These are phyloP conservation scores for Emericellopsis terricola DNA, from an alignment of 495 filamentous ascomycete genomes.

Conservation along the genomic window DNA sequence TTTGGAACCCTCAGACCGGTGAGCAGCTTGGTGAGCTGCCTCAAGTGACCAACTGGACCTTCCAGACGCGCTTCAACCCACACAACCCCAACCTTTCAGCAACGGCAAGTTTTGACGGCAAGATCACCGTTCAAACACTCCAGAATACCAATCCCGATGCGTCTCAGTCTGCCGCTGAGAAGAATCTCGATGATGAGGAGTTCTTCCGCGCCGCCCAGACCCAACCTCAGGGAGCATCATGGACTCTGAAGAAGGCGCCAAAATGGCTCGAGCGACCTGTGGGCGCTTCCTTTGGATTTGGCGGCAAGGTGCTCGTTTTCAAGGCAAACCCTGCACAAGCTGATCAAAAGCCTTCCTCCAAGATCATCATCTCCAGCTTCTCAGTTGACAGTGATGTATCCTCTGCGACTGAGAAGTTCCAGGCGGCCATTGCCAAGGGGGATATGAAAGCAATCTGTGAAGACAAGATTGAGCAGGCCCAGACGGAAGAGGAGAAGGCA, in stretches of 20 bases:
- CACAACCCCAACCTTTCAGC: slow-evolving; percentile 80
- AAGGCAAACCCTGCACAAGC: slow-evolving; percentile 34
- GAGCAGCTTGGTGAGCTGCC: slow-evolving; percentile 81
- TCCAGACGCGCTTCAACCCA: slow-evolving; percentile 88
- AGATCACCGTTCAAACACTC: slow-evolving; percentile 78
- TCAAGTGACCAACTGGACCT: slow-evolving; percentile 96
- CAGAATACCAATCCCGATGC: slow-evolving; percentile 69
- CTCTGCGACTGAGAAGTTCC: slow-evolving; percentile 69
- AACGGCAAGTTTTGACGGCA: slow-evolving; percentile 92
- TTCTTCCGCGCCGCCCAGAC: slow-evolving; percentile 91
- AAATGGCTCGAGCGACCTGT: slow-evolving; percentile 79
- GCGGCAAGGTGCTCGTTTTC: slow-evolving; percentile 78
- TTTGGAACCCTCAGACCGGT: slow-evolving; percentile 91
- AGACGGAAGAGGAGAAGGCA: slow-evolving; percentile 75
- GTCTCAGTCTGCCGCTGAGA: slow-evolving; percentile 33
- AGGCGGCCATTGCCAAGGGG: slow-evolving; percentile 59
- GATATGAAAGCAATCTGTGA: slow-evolving; percentile 69
- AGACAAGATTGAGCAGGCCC: slow-evolving; percentile 50
- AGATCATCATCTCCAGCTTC: slow-evolving; percentile 67
- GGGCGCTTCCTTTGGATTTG: slow-evolving; percentile 87
- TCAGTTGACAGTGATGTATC: slow-evolving; percentile 77
- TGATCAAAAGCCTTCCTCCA: slow-evolving; percentile 47
- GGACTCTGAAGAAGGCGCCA: slow-evolving; percentile 70
- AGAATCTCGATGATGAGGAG: slow-evolving; percentile 69
- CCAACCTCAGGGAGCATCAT: slow-evolving; percentile 74